Conservation (phyloP, 495 filamentous ascomycete genomes). For the Annulohypoxylon maeteangense region DNA sequence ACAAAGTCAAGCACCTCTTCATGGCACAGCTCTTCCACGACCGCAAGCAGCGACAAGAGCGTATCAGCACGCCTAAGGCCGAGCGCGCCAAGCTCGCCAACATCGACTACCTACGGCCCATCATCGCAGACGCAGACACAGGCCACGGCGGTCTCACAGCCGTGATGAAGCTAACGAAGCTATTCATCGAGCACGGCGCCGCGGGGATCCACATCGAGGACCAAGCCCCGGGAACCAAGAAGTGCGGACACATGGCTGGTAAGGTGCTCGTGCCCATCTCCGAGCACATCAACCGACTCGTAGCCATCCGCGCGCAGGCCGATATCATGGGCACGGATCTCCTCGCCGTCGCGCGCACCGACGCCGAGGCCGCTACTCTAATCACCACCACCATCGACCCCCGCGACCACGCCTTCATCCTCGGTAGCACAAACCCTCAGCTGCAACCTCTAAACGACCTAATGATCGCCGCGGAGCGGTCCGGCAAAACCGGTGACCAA, state of each 20-base stretch:
- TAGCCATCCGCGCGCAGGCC: conserved; percentile 95
- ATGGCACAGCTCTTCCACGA: conserved; percentile 99
- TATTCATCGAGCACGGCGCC: conserved; percentile 96
- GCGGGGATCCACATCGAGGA: conserved; percentile 99
- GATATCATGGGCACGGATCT: conserved; percentile 98
- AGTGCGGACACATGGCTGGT: conserved; percentile 99
- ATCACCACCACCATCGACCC: conserved; percentile 96
- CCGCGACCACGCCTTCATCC: conserved; percentile 92
- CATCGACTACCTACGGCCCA: conserved; percentile 93
- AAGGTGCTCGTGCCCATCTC: conserved; percentile 97
- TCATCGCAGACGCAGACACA: conserved; percentile 97
- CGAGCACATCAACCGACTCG: conserved; percentile 98
- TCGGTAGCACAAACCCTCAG: conserved; percentile 86
- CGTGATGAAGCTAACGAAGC: conserved; percentile 98
- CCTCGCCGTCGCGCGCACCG: conserved; percentile 89
- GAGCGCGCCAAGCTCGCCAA: conserved; percentile 80
- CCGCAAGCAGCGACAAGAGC: conserved; percentile 97
- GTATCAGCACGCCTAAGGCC: conserved; percentile 78
- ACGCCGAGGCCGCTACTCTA: conserved; percentile 96
- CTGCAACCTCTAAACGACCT: conserved; percentile 88
- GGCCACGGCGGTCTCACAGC: conserved; percentile 97
- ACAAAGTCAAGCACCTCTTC: conserved; percentile 97
- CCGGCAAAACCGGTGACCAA: conserved; percentile 81
- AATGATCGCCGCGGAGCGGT: conserved; percentile 85
- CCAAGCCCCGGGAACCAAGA: conserved; percentile 98